Conservation (phyloP, 2,329 filamentous ascomycete genomes). For the Paracoccidioides lutzii region DNA sequence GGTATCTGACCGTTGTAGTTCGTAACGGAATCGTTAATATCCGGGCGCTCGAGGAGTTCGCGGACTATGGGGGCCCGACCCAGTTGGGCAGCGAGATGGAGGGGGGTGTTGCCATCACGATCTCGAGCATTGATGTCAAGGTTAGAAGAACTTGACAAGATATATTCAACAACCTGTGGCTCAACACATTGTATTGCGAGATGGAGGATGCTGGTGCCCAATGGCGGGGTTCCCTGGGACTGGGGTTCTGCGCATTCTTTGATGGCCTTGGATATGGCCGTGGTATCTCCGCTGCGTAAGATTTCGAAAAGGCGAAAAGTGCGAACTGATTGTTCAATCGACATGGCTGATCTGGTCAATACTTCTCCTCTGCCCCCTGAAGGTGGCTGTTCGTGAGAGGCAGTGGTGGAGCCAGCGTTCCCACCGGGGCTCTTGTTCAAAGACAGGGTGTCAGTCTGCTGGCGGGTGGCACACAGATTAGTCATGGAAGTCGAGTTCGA, state of each 20-base stretch:
- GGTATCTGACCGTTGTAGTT: constrained; percentile 78
- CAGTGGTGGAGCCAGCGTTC: constrained; percentile 11
- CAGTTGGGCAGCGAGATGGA: constrained; percentile 75
- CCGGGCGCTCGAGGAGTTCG: constrained; percentile 66
- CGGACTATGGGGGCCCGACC: constrained; percentile 70
- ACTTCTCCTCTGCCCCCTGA: constrained; percentile 16
- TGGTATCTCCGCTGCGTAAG: constrained; percentile 77
- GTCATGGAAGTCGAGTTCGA: constrained; percentile 17
- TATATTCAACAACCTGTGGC: constrained; percentile 80
- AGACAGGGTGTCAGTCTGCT: constrained; percentile 16
- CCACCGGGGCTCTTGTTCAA: constrained; percentile 5
- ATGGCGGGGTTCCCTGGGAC: constrained; percentile 31
- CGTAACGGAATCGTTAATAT: constrained; percentile 74
- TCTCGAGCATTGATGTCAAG: constrained; percentile 84
- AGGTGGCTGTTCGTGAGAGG: constrained; percentile 17
- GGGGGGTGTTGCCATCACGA: constrained; percentile 83
- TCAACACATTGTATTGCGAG: constrained; percentile 94
- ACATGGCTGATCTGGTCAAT: constrained; percentile 27
- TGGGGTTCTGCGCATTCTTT: constrained; percentile 42
- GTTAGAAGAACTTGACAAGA: constrained; percentile 60
- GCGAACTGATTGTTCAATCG: constrained; percentile 83
- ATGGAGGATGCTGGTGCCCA: constrained; percentile 79
- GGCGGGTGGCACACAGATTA: constrained; percentile 21
- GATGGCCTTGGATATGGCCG: constrained; percentile 76
- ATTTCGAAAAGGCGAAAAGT: constrained; percentile 93